Conservation (phyloP, 139 green algal species). For the Limnomonas spitsbergensis region DNA sequence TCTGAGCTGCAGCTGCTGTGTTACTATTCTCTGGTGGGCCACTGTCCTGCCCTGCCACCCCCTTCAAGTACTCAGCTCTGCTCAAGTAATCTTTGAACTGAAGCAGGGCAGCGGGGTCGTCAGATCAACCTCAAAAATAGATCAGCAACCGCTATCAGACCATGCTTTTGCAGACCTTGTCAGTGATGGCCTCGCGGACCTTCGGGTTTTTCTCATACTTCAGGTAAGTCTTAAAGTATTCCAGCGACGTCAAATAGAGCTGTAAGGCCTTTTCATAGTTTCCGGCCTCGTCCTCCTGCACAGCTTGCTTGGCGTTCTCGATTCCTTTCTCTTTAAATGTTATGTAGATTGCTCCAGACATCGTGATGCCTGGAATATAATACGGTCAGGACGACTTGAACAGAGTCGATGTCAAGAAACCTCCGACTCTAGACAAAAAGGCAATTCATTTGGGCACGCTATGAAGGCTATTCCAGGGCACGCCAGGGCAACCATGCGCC, state of each 20-base stretch:
- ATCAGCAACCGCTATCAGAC: background rate
- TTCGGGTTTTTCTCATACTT: conserved; percentile 63
- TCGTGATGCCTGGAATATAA: too few species aligned
- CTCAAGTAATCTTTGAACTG: conserved; percentile 93
- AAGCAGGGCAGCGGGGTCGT: too few species aligned
- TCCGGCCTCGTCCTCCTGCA: conserved; percentile 68
- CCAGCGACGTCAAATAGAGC: conserved; percentile 29
- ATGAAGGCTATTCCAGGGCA: too few species aligned
- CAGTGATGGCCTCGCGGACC: conserved; percentile 44
- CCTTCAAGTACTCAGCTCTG: conserved; percentile 90
- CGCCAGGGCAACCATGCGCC: too few species aligned
- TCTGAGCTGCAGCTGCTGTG: conserved; percentile 36
- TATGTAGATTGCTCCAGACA: conserved; percentile 29
- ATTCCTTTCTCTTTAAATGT: conserved; percentile 52
- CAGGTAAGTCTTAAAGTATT: conserved; percentile 54
- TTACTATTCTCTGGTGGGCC: conserved; percentile 23
- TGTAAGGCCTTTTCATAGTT: conserved; percentile 65
- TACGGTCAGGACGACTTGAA: background rate
- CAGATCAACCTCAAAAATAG: too few species aligned
- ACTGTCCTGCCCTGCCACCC: conserved; percentile 48
- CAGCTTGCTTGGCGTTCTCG: conserved; percentile 72
- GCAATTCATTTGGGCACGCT: too few species aligned
- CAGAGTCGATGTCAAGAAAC: background rate
- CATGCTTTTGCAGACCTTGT: conserved; percentile 41
- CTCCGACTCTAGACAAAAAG: background rate